Evolutionary conservation across 805 yeast species (phyloP), one percentile per base, ranked within the genome.

Genomic region (Candida jianshihensis): DNA sequence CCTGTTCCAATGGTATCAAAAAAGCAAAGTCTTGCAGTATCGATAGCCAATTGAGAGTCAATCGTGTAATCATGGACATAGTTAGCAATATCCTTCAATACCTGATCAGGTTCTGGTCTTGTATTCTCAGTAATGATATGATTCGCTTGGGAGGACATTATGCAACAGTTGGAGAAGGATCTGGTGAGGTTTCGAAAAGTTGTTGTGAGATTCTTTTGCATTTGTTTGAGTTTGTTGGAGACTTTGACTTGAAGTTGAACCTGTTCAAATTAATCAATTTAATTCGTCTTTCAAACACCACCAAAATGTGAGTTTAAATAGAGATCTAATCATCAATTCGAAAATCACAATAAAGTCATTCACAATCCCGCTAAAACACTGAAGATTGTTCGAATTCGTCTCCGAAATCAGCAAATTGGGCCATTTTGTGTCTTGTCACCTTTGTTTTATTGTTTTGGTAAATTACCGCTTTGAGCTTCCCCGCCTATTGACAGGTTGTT

Each of bases 1-100:
- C 80, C 81, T 51, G 80, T 74, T 6, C 81, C 81, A 20, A 75
- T 52, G 4, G 80, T 72, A 47, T 75, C 81, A 26, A 75, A 54
- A 29, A 75, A 55, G 51, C 81, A 75, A 19, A 71, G 58, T 32
- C 67, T 64, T 1, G 81, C 81, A 9, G 81, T 75, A 38, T 71
- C 71, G 34, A 51, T 54, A 6, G 81, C 81, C 22, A 70, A 51
- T 14, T 59, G 51, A 12, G 76, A 69, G 33, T 61, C 66, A 28
- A 72, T 53, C 34, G 63, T 52, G 51, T 62, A 66, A 38, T 57
- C 44, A 53, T 73, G 78, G 18, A 73, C 66, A 47, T 75, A 75
- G 29, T 56, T 54, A 12, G 81, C 67, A 41, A 75, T 75, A 41
- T 68, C 70, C 39, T 53, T 49, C 26, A 75, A 49, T 15, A 73